phyloP scores from a whole-genome alignment of 129 eudicot genomes.

The carrot (Daucus carota) region DNA sequence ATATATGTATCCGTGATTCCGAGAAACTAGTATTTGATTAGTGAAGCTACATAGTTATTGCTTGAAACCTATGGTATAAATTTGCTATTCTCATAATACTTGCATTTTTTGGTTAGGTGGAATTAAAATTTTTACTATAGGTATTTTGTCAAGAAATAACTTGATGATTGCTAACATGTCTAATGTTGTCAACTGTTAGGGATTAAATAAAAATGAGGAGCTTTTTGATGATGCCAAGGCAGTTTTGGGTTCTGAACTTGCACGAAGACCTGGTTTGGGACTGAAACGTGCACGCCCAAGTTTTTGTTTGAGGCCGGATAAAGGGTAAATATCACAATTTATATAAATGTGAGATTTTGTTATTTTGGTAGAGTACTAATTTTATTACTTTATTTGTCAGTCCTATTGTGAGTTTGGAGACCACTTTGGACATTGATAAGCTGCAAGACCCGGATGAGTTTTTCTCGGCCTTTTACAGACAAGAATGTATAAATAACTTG shows the following conservation, averaged over 20 bases:
- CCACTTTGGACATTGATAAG: constrained; percentile 41
- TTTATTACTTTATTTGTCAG: constrained; percentile 32
- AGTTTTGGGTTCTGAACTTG: constrained; percentile 24
- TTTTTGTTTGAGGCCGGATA: constrained; percentile 54
- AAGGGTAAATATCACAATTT: constrained; percentile 34
- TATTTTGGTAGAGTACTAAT: background rate
- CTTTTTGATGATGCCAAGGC: constrained; percentile 53
- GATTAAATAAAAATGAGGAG: constrained; percentile 36
- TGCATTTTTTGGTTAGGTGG: background rate
- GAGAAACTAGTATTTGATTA: no score
- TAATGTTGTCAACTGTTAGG: constrained; percentile 10
- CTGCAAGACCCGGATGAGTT: constrained; percentile 56
- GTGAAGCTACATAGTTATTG: background rate
- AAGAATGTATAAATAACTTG: constrained; percentile 41
- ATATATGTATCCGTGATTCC: no score
- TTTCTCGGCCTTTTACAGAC: constrained; percentile 58
- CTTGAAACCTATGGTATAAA: no score
- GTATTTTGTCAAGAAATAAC: background rate
- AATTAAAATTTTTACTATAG: no score
- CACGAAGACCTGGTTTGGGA: constrained; percentile 58
- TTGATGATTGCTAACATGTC: background rate
- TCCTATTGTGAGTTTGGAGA: constrained; percentile 38
- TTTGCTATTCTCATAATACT: background rate
- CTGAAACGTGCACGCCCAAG: constrained; percentile 42
- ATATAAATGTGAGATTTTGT: background rate